Percentiles rank a stretch among this genome's conserved stretches.
Conservation (phyloP, 768 basidiomycete genomes). For the Mycena crocata region DNA sequence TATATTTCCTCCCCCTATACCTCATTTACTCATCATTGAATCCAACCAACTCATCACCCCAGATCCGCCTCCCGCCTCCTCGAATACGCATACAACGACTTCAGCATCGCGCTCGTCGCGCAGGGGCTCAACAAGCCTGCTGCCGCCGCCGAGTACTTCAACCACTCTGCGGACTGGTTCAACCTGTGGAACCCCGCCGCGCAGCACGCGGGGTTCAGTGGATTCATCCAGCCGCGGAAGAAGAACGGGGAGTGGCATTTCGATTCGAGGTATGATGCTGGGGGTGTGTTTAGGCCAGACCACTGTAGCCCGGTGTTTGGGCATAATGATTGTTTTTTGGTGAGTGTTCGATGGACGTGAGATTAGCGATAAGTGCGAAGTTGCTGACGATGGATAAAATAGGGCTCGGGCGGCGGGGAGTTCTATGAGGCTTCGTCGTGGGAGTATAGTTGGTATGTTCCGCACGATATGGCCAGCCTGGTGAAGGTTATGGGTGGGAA, state of each 20-base stretch:
- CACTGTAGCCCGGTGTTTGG: conserved; percentile 33
- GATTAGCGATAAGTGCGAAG: too few species aligned
- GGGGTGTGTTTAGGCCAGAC: conserved; percentile 31
- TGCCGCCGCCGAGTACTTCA: conserved; percentile 23
- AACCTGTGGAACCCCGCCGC: conserved; percentile 34
- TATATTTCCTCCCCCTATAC: too few species aligned
- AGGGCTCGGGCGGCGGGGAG: conserved; percentile 27
- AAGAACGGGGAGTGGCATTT: conserved; percentile 30
- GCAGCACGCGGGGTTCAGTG: conserved; percentile 21
- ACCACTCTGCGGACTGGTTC: conserved; percentile 30
- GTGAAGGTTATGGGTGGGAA: conserved; percentile 25
- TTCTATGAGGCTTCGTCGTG: conserved; percentile 35
- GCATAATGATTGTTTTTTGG: conserved; percentile 28
- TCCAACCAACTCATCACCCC: too few species aligned
- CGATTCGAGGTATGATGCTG: conserved; percentile 27
- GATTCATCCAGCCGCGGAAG: conserved; percentile 33
- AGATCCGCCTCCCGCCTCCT: conserved; percentile 31
- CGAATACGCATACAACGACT: conserved; percentile 35
- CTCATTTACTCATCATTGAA: too few species aligned
- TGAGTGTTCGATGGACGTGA: not conserved
- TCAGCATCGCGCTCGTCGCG: conserved; percentile 31
- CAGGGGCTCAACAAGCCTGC: conserved; percentile 22
- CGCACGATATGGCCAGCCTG: conserved; percentile 32
- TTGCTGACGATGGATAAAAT: too few species aligned
- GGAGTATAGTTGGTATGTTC: conserved; percentile 31